Conservation (phyloP, 2,329 filamentous ascomycete species). For the Penicillium olsonii region DNA sequence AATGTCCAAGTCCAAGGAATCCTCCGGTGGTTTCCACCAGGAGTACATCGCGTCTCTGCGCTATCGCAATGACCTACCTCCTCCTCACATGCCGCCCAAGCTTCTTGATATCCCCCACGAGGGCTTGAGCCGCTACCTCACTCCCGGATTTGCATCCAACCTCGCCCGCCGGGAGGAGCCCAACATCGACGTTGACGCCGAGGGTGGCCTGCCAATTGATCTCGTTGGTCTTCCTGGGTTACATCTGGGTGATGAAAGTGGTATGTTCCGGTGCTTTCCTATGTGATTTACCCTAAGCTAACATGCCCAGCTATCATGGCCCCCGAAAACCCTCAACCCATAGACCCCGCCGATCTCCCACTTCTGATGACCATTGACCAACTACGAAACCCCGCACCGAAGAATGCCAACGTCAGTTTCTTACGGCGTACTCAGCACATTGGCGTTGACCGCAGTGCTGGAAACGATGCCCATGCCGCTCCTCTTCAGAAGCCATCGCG, state of each 20-base stretch:
- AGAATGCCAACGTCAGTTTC: constrained; percentile 83
- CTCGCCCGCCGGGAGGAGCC: constrained; percentile 88
- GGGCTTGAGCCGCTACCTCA: constrained; percentile 86
- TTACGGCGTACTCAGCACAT: constrained; percentile 96
- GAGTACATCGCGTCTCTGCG: constrained; percentile 96
- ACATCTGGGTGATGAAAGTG: constrained; percentile 91
- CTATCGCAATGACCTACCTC: constrained; percentile 93
- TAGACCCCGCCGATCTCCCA: constrained; percentile 81
- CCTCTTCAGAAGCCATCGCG: constrained; percentile 27
- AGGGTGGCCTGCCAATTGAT: constrained; percentile 96
- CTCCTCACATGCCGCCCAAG: constrained; percentile 92
- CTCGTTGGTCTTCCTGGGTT: constrained; percentile 91
- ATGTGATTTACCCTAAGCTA: constrained; percentile 5
- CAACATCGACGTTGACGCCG: constrained; percentile 96
- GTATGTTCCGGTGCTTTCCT: constrained; percentile 52
- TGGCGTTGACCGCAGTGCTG: constrained; percentile 40
- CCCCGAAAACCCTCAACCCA: constrained; percentile 65
- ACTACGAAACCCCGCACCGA: constrained; percentile 78
- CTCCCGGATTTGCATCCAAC: constrained; percentile 83
- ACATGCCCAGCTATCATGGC: constrained; percentile 72
- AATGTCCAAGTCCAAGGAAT: constrained; percentile 46
- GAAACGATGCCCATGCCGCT: constrained; percentile 33
- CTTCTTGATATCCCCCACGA: constrained; percentile 95
- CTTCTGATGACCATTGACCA: constrained; percentile 81
- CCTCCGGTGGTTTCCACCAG: constrained; percentile 66